Percentiles rank a stretch among this genome's conserved stretches.
Evolutionary conservation across 2,329 filamentous ascomycete genomes (phyloP).

Genomic region (Clonostachys rosea): DNA sequence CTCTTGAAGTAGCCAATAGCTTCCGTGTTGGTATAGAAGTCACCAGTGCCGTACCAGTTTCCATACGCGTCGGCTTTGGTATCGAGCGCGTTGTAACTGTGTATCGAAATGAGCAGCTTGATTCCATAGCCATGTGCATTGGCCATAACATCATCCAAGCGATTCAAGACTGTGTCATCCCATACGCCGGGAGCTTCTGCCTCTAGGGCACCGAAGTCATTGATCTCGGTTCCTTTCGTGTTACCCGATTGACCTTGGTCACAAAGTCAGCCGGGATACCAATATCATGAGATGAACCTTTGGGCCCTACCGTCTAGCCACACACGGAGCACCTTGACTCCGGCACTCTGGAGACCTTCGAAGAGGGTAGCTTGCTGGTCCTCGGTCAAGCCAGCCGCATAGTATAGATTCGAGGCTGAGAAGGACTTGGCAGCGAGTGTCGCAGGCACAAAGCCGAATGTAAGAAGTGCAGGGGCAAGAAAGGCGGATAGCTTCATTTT

Average conservation of each 20-base stretch:
- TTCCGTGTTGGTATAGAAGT: slow-evolving; percentile 5
- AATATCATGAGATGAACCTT: background rate
- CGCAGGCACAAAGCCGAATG: slow-evolving; percentile 19
- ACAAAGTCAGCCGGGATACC: background rate
- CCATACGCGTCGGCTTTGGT: slow-evolving; percentile 5
- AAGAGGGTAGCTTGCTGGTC: slow-evolving; percentile 10
- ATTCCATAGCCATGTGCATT: slow-evolving; percentile 7
- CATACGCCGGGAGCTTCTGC: slow-evolving; percentile 4
- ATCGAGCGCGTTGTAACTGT: slow-evolving; percentile 7
- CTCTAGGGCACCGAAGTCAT: slow-evolving; percentile 1
- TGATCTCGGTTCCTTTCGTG: slow-evolving; percentile 3
- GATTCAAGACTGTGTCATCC: slow-evolving; percentile 8
- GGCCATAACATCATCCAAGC: slow-evolving; percentile 7
- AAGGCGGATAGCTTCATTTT: background rate
- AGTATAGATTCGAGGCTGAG: slow-evolving; percentile 15
- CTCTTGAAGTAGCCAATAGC: slow-evolving; percentile 6
- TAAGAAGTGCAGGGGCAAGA: background rate
- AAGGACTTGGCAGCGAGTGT: slow-evolving; percentile 32
- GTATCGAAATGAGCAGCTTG: slow-evolving; percentile 8
- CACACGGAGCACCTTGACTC: slow-evolving; percentile 5
- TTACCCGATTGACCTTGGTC: background rate
- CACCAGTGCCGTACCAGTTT: slow-evolving; percentile 7
- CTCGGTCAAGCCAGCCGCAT: slow-evolving; percentile 13
- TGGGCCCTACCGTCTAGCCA: slow-evolving; percentile 4
- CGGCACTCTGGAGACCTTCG: slow-evolving; percentile 8